Conservation (phyloP, 257 asterid genomes). For the Buddleja alternifolia region DNA sequence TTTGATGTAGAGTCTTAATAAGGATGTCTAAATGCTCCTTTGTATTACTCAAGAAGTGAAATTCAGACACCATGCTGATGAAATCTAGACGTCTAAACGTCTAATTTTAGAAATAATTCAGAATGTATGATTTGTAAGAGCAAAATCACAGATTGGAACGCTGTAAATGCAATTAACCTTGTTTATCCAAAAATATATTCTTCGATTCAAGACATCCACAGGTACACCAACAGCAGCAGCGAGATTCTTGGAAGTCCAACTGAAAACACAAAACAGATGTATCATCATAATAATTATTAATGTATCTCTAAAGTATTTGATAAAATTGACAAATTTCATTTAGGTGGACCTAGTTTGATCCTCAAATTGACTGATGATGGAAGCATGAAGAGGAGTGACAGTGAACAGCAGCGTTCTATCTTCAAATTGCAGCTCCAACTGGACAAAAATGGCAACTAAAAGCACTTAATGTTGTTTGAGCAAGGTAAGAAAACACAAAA, state of each 20-base stretch:
- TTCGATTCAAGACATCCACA: slow-evolving; percentile 70
- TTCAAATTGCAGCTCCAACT: slow-evolving; percentile 96
- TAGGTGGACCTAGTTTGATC: slow-evolving; percentile 73
- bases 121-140: slow-evolving; percentile 18
- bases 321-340: slow-evolving; percentile 4
- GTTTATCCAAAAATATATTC: slow-evolving; percentile 88
- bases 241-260: slow-evolving; percentile 88
- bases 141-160: not conserved
- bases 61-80: slow-evolving; percentile 17
- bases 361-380: slow-evolving; percentile 88
- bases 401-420: slow-evolving; percentile 72
- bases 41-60: slow-evolving; percentile 13
- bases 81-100: not conserved
- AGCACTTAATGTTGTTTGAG: slow-evolving; percentile 10
- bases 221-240: slow-evolving; percentile 88
- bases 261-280: slow-evolving; percentile 35
- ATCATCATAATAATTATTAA: slow-evolving; percentile 3
- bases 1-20: not conserved
- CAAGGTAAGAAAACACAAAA: slow-evolving; percentile 14
- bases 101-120: not conserved
- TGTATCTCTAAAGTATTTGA: slow-evolving; percentile 10
- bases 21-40: not conserved
- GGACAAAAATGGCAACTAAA: slow-evolving; percentile 32
- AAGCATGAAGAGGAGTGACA: slow-evolving; percentile 91
- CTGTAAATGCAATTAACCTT: slow-evolving; percentile 52